These are phyloP conservation scores for Tylopilus rubrobrunneus DNA, from an alignment of 768 basidiomycete species.

Conservation along the genomic window DNA sequence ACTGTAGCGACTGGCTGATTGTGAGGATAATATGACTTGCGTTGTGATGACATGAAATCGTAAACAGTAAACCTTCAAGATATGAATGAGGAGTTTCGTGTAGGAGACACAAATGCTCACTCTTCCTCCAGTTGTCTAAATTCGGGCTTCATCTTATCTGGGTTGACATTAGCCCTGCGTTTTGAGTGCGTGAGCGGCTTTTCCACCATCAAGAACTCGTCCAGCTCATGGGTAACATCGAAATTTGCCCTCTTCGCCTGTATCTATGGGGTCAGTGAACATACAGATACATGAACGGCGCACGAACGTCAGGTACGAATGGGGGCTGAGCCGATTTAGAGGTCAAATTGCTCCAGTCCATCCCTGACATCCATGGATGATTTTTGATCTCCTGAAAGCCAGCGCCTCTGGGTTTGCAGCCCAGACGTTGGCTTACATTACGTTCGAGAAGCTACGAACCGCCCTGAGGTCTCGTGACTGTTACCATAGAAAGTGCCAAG, in stretches of 20 bases:
- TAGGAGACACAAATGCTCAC: constrained; percentile 38
- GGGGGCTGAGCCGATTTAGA: constrained; percentile 70
- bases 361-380: constrained; percentile 80
- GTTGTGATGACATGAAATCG: constrained; percentile 69
- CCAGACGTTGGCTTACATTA: constrained; percentile 72
- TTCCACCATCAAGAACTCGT: constrained; percentile 96
- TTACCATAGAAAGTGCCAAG: background rate
- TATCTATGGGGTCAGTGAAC: background rate
- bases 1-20: constrained; percentile 55
- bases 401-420: constrained; percentile 65
- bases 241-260: constrained; percentile 98
- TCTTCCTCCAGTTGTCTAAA: constrained; percentile 91
- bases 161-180: constrained; percentile 81
- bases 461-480: constrained; percentile 6
- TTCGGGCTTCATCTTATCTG: constrained; percentile 88
- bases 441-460: constrained; percentile 73
- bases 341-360: constrained; percentile 80
- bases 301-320: constrained; percentile 89
- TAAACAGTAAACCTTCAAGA: constrained; percentile 79
- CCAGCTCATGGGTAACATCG: constrained; percentile 94
- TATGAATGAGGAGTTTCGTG: constrained; percentile 5
- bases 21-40: constrained; percentile 86
- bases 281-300: background rate
- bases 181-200: constrained; percentile 95
- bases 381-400: constrained; percentile 75